Base-by-base conservation (phyloP, 352 stramenopile species). In the Thalassiosira mediterranea region DNA sequence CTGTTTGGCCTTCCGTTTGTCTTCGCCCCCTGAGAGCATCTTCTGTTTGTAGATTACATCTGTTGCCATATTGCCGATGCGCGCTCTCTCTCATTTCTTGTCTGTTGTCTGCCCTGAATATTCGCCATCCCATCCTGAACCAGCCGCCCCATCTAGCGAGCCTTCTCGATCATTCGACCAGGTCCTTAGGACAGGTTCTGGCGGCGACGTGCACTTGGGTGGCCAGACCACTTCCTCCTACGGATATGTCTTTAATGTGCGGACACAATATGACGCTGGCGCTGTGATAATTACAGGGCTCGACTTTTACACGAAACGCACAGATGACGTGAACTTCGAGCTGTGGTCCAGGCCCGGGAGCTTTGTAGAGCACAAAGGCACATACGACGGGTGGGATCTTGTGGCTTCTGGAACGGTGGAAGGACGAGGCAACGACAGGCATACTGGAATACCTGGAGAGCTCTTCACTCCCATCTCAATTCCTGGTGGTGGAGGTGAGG, bases 161-260 rank as follows among this genome's bases (percentile, higher is more conserved):
- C 60, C 59, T 38, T 63, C 51, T 8, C 28, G 69, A 48, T 4
- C 44, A 26, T 13, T 60, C 28, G 28, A 68, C 15, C 56, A 72
- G 54, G 19, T 31, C 29, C 66, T 72, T 25, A 63, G 49, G 23
- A 72, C 60, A 8, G 59, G 59, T 23, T 62, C 59, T 5, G 15
- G 10, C 10, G 3, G 56, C 29, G 69, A 78, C 47, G 48, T 78
- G 4, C 11, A 51, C 29, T 46, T 72, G 48, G 69, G 69, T 37
- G 52, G 60, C 10, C 23, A 17, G 11, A 78, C 54, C 44, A 72
- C 69, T 2, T 72, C 51, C n/a, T 78, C 69, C 0, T 78, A 56
- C 34, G 47, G 47, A 32, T 56, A 37, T 19, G 29, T 56, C 13
- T 23, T 56, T 8, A 56, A 56, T 56, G 19, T 56, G 19, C 47